Percentiles rank a stretch among this genome's conserved stretches.
Conservation (phyloP, 2,329 filamentous ascomycete species). For the Penicillium sp. region DNA sequence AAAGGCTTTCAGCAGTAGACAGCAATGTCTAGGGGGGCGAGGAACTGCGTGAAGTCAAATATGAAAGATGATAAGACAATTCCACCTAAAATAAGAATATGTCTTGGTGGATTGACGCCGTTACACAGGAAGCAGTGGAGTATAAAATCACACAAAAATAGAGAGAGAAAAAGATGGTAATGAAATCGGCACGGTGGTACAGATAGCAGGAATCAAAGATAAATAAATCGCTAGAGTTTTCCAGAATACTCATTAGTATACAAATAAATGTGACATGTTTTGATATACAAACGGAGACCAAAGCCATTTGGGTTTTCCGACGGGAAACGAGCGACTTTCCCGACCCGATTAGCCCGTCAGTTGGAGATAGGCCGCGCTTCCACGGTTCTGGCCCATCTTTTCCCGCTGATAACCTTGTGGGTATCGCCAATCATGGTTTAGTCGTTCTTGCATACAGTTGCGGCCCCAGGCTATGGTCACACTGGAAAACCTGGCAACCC, state of each 20-base stretch:
- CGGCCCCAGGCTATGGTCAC: constrained; percentile 6
- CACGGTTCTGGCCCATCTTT: constrained; percentile 32
- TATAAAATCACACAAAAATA: constrained; percentile 18
- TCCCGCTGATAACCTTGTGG: constrained; percentile 40
- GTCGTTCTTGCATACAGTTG: constrained; percentile 29
- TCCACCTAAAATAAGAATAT: constrained; percentile 18
- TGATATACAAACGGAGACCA: constrained; percentile 37
- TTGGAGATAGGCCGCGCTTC: constrained; percentile 21
- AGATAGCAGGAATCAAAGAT: constrained; percentile 17
- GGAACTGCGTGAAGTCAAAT: constrained; percentile 13
- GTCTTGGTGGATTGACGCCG: constrained; percentile 12
- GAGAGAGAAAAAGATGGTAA: constrained; percentile 6
- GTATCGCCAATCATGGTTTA: constrained; percentile 24
- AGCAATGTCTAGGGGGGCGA: constrained; percentile 6
- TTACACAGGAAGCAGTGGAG: constrained; percentile 17
- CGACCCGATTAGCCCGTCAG: constrained; percentile 23
- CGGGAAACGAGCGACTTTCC: constrained; percentile 41
- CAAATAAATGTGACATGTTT: constrained; percentile 32
- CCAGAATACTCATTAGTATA: constrained; percentile 27
- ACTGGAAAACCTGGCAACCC: constrained; percentile 29
- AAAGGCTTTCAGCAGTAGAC: background rate
- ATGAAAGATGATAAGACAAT: constrained; percentile 6
- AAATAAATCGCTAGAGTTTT: constrained; percentile 11
- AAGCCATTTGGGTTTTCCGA: constrained; percentile 35
- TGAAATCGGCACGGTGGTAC: constrained; percentile 7